A percentile compares a stretch with the other conserved stretches of the same genome.
These are phyloP conservation scores for Colletotrichum tanaceti DNA, from an alignment of 2,329 filamentous ascomycete genomes.

Conservation along the genomic window DNA sequence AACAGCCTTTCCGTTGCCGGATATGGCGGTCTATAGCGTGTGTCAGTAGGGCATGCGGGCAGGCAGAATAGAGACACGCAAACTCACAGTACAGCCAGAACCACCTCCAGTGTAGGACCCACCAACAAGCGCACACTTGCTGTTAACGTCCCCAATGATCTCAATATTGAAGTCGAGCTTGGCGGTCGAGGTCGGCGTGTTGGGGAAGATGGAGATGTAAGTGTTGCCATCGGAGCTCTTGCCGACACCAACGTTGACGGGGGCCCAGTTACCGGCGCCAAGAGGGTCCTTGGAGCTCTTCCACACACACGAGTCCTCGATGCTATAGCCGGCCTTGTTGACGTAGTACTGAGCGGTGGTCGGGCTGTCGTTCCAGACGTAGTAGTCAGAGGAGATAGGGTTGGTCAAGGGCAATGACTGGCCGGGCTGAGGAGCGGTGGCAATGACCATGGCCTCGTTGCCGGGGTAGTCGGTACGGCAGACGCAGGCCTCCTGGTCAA, in stretches of 20 bases:
- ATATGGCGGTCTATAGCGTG: conserved; percentile 56
- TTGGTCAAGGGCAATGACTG: conserved; percentile 75
- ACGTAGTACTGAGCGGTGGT: conserved; percentile 98
- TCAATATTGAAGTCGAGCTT: conserved; percentile 82
- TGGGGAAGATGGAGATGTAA: conserved; percentile 87
- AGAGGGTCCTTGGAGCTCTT: conserved; percentile 59
- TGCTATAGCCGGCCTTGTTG: conserved; percentile 79
- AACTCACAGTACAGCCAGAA: conserved; percentile 84
- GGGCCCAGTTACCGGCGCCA: conserved; percentile 84
- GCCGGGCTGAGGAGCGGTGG: conserved; percentile 73
- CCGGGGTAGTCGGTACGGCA: conserved; percentile 98
- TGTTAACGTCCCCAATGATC: conserved; percentile 73
- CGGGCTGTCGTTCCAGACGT: conserved; percentile 76
- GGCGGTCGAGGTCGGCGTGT: conserved; percentile 78
- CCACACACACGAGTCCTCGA: conserved; percentile 83
- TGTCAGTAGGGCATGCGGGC: not conserved
- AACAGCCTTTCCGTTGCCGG: conserved; percentile 54
- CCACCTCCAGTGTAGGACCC: conserved; percentile 70
- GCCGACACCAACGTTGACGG: conserved; percentile 86
- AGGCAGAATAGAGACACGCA: not conserved
- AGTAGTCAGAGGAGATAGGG: conserved; percentile 78
- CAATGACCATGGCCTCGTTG: conserved; percentile 87
- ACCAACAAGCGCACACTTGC: conserved; percentile 72
- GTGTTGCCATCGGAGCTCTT: conserved; percentile 72
- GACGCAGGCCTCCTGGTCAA: conserved; percentile 74